Base-by-base conservation (phyloP, 306 rosid species). In the Quercus aquifolioides region DNA sequence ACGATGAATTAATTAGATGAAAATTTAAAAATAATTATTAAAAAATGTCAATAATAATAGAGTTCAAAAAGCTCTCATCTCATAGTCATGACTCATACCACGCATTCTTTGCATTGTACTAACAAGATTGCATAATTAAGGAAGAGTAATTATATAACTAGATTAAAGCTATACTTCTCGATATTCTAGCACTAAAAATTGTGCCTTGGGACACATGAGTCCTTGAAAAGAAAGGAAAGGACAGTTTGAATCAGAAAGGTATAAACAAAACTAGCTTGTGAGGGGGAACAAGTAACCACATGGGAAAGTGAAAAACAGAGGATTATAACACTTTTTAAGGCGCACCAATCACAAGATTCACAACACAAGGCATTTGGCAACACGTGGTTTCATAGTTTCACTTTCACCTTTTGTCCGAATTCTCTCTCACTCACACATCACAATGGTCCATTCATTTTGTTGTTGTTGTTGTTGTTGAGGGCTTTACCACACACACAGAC, bases 241-340 rank as follows among this genome's bases (percentile, higher is more conserved):
- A 30, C 60, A 20, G 31, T 18, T 3, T 5, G 3, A 1, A 60
- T n/a, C 30, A 31, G 18, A 43, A 73, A 59, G 31, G 76, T 35
- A 15, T 28, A 55, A 52, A 11, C 18, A 9, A 49, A 3, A 49
- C 54, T 3, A 12, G 54, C 5, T 12, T 49, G 54, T 3, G 54
- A 49, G 54, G 17, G 17, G 2, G 65, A 52, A 69, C 8, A 19
- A 18, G 25, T 4, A 64, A 9, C 46, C 23, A 31, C 21, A 21
- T 4, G 59, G 25, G 60, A 65, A 33, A 3, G 46, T 7, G 21
- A 38, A 9, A 9, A 8, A 15, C 46, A 64, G 74, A 56, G 63
- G 79, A 80, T 74, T 49, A 6, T 25, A 79, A 74, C 84, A 74
- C 75, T 71, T 75, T 55, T 55, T 31, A 25, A 25, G 76, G 55